Base-by-base conservation (phyloP, 2,329 filamentous ascomycete species). In the Mollisiaceae sp. region DNA sequence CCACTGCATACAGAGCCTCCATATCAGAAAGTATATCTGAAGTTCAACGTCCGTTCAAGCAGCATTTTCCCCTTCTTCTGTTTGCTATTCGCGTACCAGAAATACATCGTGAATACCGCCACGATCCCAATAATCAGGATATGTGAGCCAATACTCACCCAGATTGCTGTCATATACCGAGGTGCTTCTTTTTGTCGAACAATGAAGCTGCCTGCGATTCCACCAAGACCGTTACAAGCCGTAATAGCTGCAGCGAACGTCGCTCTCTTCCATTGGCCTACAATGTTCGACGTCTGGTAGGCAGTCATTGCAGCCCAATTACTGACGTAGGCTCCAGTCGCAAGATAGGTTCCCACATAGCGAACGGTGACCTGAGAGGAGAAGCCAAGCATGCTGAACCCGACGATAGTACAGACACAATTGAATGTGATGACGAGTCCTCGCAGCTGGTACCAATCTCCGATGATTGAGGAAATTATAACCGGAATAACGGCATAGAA, bases 231-330 rank as follows among this genome's bases (percentile, higher is more conserved):
- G 14, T 92, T 92, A 59, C 92, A 89, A 8, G 89, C 90, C 5
- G 95, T 91, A 11, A 94, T 84, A 0, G 89, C 89, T 2, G 92
- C 91, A 65, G 88, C 90, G 75, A 88, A 90, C 69, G 95, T 90
- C 1, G 92, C 92, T 62, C 93, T 87, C 81, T 94, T 96, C 91
- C 92, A 96, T 79, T 96, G 92, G 0, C 38, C 92, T 61, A 91
- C 88, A 74, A 96, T 90, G 78, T 96, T 96, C 79, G 94, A 95
- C 52, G 91, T 91, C 79, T 94, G 92, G 32, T 92, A 95, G 0
- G 91, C 85, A 82, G 95, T 89, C 63, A 87, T 83, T 0, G 87
- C 84, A 0, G 93, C 92, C n/a, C 94, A 84, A 75, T 95, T 95
- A 68, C 87, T 85, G 76, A 93, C 93, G 66, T 89, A 88, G 8